Evolutionary conservation across 2,329 filamentous ascomycete species (phyloP).

Genomic region (Cryphonectria carpinicola): DNA sequence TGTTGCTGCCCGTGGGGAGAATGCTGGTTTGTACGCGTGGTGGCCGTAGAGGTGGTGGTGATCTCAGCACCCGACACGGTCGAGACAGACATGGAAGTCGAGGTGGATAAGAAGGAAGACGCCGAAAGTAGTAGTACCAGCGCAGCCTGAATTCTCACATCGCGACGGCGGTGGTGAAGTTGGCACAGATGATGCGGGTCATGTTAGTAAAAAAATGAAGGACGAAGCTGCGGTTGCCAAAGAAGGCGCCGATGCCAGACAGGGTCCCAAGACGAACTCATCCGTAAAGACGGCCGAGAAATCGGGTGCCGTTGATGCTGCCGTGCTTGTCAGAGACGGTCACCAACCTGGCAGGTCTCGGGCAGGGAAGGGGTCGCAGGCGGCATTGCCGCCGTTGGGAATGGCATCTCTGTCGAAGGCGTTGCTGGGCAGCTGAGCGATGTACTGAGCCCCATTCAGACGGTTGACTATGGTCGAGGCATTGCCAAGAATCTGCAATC

Average conservation of each 20-base stretch:
- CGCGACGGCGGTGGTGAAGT: constrained; percentile 50
- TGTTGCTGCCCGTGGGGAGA: constrained; percentile 6
- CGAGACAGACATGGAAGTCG: constrained; percentile 13
- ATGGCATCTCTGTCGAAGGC: constrained; percentile 23
- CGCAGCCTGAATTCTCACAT: constrained; percentile 30
- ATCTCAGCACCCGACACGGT: not conserved
- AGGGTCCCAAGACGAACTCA: constrained; percentile 57
- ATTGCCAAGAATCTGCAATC: constrained; percentile 20
- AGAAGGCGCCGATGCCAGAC: constrained; percentile 57
- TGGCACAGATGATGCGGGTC: constrained; percentile 67
- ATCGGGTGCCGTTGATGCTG: constrained; percentile 54
- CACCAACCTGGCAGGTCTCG: constrained; percentile 74
- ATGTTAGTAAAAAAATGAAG: constrained; percentile 64
- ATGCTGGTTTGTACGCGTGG: constrained; percentile 14
- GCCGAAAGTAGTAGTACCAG: constrained; percentile 8
- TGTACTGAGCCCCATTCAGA: constrained; percentile 22
- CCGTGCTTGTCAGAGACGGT: constrained; percentile 76
- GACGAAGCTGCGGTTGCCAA: constrained; percentile 68
- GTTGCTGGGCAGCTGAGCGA: constrained; percentile 19
- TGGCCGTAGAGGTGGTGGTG: not conserved
- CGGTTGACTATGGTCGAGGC: constrained; percentile 23
- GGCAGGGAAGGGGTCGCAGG: constrained; percentile 62
- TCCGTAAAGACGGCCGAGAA: constrained; percentile 59
- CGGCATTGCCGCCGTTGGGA: constrained; percentile 28
- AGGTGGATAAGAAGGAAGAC: constrained; percentile 18